phyloP scores from a whole-genome alignment of 2,329 filamentous ascomycete species.

The Stagonosporopsis tanaceti region DNA sequence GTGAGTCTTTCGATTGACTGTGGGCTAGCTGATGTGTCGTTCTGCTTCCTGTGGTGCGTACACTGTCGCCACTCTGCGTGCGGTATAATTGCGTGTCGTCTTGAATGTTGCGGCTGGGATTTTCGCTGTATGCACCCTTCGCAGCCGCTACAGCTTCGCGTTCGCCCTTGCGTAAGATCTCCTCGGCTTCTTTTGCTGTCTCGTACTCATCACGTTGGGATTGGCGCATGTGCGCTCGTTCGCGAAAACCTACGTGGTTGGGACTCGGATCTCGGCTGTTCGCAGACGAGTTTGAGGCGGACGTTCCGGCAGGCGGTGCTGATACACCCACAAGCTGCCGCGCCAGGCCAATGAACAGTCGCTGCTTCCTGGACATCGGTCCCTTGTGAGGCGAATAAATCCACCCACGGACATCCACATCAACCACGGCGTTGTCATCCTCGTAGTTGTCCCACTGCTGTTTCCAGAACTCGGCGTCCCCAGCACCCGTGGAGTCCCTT shows the following conservation, averaged over 20 bases:
- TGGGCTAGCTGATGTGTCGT: conserved; percentile 35
- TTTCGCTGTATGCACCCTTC: conserved; percentile 77
- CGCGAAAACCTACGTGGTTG: conserved; percentile 43
- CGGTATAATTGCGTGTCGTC: conserved; percentile 52
- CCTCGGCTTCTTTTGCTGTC: conserved; percentile 77
- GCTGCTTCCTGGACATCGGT: conserved; percentile 85
- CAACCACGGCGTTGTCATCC: conserved; percentile 84
- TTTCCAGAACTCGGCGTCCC: conserved; percentile 77
- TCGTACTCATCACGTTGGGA: conserved; percentile 66
- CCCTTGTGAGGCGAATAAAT: conserved; percentile 86
- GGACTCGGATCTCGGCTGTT: conserved; percentile 58
- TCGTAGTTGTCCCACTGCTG: conserved; percentile 81
- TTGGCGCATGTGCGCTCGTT: conserved; percentile 58
- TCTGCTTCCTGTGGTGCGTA: conserved; percentile 29
- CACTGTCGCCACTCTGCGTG: conserved; percentile 43
- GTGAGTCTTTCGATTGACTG: conserved; percentile 36
- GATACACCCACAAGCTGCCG: conserved; percentile 88
- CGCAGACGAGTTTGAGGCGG: conserved; percentile 45
- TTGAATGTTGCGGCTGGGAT: conserved; percentile 58
- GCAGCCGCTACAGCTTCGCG: conserved; percentile 74
- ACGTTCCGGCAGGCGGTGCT: conserved; percentile 62
- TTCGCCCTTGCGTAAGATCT: conserved; percentile 76
- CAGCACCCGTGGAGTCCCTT: conserved; percentile 56
- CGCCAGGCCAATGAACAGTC: conserved; percentile 85
- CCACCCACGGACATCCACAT: conserved; percentile 96